A percentile compares a stretch with the other conserved stretches of the same genome.
Conservation (phyloP, 805 yeast species). For the Wickerhamiella alocasiicola region DNA sequence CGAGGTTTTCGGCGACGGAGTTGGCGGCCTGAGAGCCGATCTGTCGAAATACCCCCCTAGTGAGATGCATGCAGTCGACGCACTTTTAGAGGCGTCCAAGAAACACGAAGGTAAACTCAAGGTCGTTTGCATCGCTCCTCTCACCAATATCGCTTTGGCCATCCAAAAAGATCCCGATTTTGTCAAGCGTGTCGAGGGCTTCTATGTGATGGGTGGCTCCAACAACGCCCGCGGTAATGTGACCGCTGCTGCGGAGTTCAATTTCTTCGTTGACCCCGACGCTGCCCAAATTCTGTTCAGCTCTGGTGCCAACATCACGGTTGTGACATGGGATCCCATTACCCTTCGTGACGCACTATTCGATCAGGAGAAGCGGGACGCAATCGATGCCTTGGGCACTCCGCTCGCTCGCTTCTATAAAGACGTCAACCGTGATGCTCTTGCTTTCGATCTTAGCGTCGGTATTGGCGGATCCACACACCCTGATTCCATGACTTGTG, state of each 20-base stretch:
- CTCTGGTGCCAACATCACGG: constrained; percentile 7
- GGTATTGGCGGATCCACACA: constrained; percentile 8
- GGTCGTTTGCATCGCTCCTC: constrained; percentile 10
- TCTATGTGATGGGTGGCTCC: constrained; percentile 11
- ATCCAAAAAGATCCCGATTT: constrained; percentile 8
- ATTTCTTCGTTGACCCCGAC: constrained; percentile 10
- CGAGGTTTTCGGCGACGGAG: constrained; percentile 11
- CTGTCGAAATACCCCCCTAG: constrained; percentile 1
- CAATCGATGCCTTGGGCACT: constrained; percentile 4
- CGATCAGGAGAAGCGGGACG: constrained; percentile 3
- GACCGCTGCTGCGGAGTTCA: constrained; percentile 10
- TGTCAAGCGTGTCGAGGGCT: constrained; percentile 7
- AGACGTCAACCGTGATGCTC: constrained; percentile 10
- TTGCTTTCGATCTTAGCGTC: constrained; percentile 8
- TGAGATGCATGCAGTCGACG: constrained; percentile 4
- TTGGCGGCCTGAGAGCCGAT: constrained; percentile 7
- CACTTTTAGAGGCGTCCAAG: constrained; percentile 4
- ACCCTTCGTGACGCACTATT: constrained; percentile 9
- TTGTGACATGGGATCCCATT: constrained; percentile 10
- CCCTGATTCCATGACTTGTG: constrained; percentile 11
- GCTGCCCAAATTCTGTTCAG: constrained; percentile 7
- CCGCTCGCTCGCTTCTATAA: constrained; percentile 3
- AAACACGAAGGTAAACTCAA: constrained; percentile 6
- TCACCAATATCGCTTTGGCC: constrained; percentile 11
- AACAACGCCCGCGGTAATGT: constrained; percentile 9